Evolutionary conservation across 228 moss, liverwort and hornwort genomes (phyloP).

Genomic region (Sphagnum magellanicum): DNA sequence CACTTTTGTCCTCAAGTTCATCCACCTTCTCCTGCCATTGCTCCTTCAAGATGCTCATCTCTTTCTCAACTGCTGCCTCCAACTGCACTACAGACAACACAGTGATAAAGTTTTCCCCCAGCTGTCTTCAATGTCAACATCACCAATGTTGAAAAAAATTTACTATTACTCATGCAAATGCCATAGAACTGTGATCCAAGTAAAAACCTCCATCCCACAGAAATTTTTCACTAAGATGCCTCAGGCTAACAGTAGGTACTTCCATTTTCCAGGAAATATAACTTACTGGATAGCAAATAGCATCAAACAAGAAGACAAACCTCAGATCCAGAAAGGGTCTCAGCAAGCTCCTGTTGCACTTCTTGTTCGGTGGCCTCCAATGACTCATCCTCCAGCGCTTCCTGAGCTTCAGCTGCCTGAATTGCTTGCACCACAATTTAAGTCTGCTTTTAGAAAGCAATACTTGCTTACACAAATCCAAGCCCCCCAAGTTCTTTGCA

Average conservation of each 20-base stretch:
- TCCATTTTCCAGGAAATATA: too few relatives aligned
- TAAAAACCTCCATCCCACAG: too few relatives aligned
- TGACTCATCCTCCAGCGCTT: constrained; percentile 81
- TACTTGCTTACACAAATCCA: not conserved
- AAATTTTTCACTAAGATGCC: too few relatives aligned
- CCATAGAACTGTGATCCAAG: too few relatives aligned
- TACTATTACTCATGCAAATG: not conserved
- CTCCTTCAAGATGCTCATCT: constrained; percentile 43
- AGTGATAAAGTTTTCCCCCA: constrained; percentile 5
- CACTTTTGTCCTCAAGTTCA: constrained; percentile 43
- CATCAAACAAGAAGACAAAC: constrained; percentile 15
- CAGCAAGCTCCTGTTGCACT: constrained; percentile 51
- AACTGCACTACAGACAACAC: constrained; percentile 49
- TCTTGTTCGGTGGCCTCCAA: constrained; percentile 29
- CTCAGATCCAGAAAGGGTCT: constrained; percentile 53
- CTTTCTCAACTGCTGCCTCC: constrained; percentile 69
- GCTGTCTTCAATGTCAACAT: not conserved
- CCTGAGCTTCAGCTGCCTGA: constrained; percentile 73
- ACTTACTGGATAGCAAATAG: too few relatives aligned
- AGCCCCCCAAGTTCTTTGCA: not conserved
- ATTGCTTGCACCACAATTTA: not conserved
- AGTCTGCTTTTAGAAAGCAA: not conserved
- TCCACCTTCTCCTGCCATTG: constrained; percentile 36
- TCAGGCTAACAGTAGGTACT: too few relatives aligned
- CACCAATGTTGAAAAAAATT: not conserved